Evolutionary conservation across 345 rosid genomes (phyloP), one percentile per base, ranked within the genome.

Genomic region (Populus simonii): DNA sequence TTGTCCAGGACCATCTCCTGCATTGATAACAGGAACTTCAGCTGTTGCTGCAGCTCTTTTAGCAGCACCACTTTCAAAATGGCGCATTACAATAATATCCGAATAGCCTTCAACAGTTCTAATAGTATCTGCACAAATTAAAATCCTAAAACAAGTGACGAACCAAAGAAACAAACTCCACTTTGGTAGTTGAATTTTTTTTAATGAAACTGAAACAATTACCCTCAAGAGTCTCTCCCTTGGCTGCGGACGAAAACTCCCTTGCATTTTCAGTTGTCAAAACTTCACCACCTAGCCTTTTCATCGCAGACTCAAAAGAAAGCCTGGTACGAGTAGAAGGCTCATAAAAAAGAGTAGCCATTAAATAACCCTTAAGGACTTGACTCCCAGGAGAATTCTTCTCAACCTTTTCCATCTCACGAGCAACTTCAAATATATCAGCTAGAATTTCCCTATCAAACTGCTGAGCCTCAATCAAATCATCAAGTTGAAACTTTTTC

Each of bases 201-300:
- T 55, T 38, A 9, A 39, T 18, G 12, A 67, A 25, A 73, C 7
- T 6, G 18, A 70, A 77, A 80, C 7, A 33, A 41, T 51, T 80
- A 90, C 97, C 99, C 90, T 96, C 99, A 53, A 96, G 93, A 36
- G 99, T 96, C 91, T 96, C 99, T 33, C 99, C 99, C 87, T 93
- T 93, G 7, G 97, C 97, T 0, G 99, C 98, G 10, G 98, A 96
- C 0, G 99, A 96, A 81, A 96, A 96, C 53, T 93, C 98, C 78
- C 92, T 84, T 8, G 98, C 98, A 74, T 96, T 96, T 85, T 96
- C 99, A 10, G 98, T 96, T 13, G 98, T 93, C 83, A 96, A 80
- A 70, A 96, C 98, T 83, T 96, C 97, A 27, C 99, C 99, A 5
- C 99, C 99, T 36, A 96, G 74, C 41, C 93, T 90, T 85, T 91